Base-by-base conservation (phyloP, 345 rosid species). In the Lenwebbia sp. region DNA sequence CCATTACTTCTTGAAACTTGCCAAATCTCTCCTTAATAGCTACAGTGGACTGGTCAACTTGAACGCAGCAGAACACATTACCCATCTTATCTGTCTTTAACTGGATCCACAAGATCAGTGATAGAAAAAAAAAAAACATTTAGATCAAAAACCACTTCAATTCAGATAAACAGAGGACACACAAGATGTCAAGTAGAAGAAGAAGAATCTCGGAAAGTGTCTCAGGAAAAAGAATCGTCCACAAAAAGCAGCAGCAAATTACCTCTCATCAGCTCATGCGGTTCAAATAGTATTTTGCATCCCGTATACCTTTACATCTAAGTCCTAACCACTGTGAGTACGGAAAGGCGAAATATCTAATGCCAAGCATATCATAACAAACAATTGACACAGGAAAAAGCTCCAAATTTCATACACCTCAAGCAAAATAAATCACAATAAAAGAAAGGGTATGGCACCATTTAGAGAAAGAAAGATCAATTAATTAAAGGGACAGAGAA, bases 11-110 rank as follows among this genome's bases (percentile, higher is more conserved):
- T 6, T 90, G 85, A 33, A 88, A 91, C 88, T 85, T 91, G 12
- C 93, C 93, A 53, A 91, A 91, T 55, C 83, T 86, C 84, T 91
- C 90, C 89, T 85, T 90, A 76, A 89, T 87, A 55, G 90, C 91
- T 21, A 91, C 93, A 0, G 85, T 88, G 33, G 93, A 91, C 84
- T 91, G 93, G 30, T 86, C 89, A 76, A 91, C 90, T 88, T 91
- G 87, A 13, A 90, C 83, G n/a, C 90, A 88, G 74, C 91, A 89
- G 1, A 86, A 49, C 26, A 88, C 62, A 58, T 89, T 89, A 30
- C 93, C 91, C 91, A 91, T 89, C 50, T 49, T 91, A 58, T 86
- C 81, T 86, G 26, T 33, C 81, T 70, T 70, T 70, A 70, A 70
- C 81, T 37, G 47, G 13, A 37, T 30, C 47, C 88, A 82, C 37